These are phyloP conservation scores for Hypoxylon lienhwacheense DNA, from an alignment of 495 filamentous ascomycete species.

Conservation along the genomic window DNA sequence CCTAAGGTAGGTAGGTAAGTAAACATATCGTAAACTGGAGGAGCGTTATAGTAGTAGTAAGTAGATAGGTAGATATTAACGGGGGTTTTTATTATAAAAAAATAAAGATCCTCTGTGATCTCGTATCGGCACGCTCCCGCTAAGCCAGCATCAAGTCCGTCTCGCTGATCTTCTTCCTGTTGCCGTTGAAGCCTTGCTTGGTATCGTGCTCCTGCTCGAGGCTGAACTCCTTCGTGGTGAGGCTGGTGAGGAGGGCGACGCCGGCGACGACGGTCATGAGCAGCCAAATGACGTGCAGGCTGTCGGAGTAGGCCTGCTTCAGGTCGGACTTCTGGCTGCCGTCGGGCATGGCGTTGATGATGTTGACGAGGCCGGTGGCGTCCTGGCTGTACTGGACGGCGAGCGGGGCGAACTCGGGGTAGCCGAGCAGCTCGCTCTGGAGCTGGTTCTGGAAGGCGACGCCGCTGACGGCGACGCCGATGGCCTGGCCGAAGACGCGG, in stretches of 20 bases:
- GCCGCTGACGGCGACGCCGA: slow-evolving; percentile 5
- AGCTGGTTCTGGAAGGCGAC: slow-evolving; percentile 12
- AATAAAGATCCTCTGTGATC: too few relatives aligned
- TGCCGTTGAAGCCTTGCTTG: background rate
- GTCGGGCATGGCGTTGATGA: background rate
- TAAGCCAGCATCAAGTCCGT: background rate
- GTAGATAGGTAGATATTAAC: too few relatives aligned
- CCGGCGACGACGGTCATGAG: slow-evolving; percentile 4
- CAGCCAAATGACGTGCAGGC: slow-evolving; percentile 6
- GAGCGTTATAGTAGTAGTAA: too few relatives aligned
- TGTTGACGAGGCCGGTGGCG: background rate
- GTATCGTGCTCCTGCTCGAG: slow-evolving; percentile 12
- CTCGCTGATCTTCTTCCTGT: slow-evolving; percentile 1
- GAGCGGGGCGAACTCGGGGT: background rate
- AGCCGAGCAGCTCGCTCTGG: background rate
- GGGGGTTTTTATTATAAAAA: too few relatives aligned
- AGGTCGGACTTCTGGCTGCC: background rate
- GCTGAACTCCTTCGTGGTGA: slow-evolving; percentile 3
- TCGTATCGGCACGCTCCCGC: background rate
- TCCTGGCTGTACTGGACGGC: slow-evolving; percentile 3
- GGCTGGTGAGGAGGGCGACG: slow-evolving; percentile 2
- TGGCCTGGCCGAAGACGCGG: slow-evolving; percentile 6
- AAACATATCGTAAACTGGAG: too few relatives aligned
- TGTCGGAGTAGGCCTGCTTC: slow-evolving; percentile 2
- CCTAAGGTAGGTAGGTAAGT: too few relatives aligned